phyloP scores from a whole-genome alignment of 1,284 basidiomycete species.

The Ganoderma sinense region DNA sequence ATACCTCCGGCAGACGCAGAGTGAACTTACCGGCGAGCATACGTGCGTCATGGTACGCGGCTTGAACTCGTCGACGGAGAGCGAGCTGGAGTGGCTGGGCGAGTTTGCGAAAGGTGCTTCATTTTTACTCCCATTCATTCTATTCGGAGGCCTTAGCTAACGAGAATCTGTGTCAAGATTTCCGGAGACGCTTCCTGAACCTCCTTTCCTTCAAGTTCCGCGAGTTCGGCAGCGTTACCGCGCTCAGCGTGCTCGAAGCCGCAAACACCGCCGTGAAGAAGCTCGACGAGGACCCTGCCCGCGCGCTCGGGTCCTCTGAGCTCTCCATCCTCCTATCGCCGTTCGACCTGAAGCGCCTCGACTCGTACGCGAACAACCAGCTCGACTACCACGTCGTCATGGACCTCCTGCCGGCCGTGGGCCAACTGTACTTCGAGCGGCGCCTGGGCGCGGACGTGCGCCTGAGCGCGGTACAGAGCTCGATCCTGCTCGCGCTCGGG shows the following conservation, averaged over 20 bases:
- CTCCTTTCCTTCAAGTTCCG: constrained; percentile 95
- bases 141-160: neutral
- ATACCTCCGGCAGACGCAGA: constrained; percentile 93
- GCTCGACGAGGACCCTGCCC: constrained; percentile 50
- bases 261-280: constrained; percentile 73
- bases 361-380: constrained; percentile 96
- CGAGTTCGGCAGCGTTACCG: constrained; percentile 89
- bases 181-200: constrained; percentile 89
- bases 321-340: constrained; percentile 83
- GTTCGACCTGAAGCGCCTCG: constrained; percentile 95
- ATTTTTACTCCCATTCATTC: neutral
- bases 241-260: constrained; percentile 90
- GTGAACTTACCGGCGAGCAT: constrained; percentile 96
- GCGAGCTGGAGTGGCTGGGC: constrained; percentile 81
- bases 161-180: constrained; percentile 63
- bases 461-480: constrained; percentile 87
- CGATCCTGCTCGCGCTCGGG: constrained; percentile 90
- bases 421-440: constrained; percentile 86
- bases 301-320: constrained; percentile 71
- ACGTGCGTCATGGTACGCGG: constrained; percentile 92
- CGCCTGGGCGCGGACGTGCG: constrained; percentile 69
- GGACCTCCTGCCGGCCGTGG: constrained; percentile 87
- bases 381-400: constrained; percentile 97
- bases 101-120: constrained; percentile 88
- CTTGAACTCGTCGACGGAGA: constrained; percentile 72